Evolutionary conservation across 169 alveolate species (phyloP), one percentile per base, ranked within the genome.

Genomic region (Blepharisma undulans): DNA sequence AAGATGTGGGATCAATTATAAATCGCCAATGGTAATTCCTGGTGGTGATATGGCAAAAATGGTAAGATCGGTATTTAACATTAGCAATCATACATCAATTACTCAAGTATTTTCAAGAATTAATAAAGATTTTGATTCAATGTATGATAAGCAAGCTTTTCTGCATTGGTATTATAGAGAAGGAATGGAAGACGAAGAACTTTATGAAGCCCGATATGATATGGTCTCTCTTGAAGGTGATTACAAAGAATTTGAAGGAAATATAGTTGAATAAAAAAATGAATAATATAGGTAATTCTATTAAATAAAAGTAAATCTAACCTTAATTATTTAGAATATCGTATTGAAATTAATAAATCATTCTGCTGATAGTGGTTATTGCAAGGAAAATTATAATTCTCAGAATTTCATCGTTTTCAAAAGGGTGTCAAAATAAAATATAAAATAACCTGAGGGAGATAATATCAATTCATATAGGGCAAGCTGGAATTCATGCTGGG

Each of bases 181-280:
- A 94, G 99, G 99, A 88, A 98, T 99, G 99, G 99, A 99, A 95
- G 99, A 99, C 95, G 99, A 99, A 27, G 99, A 99, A 93, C 98
- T 99, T 96, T 97, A 98, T 86, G 99, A 99, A 96, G 99, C 99
- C 72, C 97, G 99, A 81, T 99, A 99, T 92, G 99, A 99, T 93
- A 95, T 99, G 87, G 99, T 99, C 29, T 99, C 99, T 25, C 97
- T 99, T 72, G 99, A 98, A 95, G 98, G 98, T 94, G 99, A 98
- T 93, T 98, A 97, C 94, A 99, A 98, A 92, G 99, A 99, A 94
- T 99, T 98, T 22, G 99, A 99, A 33, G 95, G 97, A 86, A 99
- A 98, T 91, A 95, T 18, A 5, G 16, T 10, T 48, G 66, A 48
- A 48, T 12, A 48, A 48, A 18, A 48, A 5, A 18, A 48, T 3